Evolutionary conservation across 108 stramenopile species (phyloP).

Genomic region (Skeletonema grethae): DNA sequence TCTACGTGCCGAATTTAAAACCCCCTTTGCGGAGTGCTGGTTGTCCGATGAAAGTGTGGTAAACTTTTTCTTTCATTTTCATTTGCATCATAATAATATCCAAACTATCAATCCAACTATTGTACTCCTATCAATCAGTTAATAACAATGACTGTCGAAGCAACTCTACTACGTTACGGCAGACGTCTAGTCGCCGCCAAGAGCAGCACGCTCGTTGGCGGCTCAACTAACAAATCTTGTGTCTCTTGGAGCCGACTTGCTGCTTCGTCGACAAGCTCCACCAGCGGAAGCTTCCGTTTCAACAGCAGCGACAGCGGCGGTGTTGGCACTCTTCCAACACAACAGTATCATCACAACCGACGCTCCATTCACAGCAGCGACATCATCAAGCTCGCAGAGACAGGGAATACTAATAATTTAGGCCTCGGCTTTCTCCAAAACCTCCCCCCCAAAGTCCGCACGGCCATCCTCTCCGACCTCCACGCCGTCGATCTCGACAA

Average conservation of each 20-base stretch:
- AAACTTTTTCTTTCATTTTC: too few relatives aligned
- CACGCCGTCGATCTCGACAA: conserved; percentile 33
- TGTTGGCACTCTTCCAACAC: not conserved
- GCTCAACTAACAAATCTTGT: not conserved
- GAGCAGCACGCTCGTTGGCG: not conserved
- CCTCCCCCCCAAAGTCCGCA: conserved; percentile 20
- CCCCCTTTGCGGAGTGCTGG: too few relatives aligned
- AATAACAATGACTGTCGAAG: not conserved
- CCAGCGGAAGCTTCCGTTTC: not conserved
- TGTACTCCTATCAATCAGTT: too few relatives aligned
- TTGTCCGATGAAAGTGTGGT: too few relatives aligned
- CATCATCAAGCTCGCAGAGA: not conserved
- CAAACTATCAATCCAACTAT: too few relatives aligned
- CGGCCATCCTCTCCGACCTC: conserved; percentile 33
- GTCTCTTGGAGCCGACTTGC: not conserved
- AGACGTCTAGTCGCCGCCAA: not conserved
- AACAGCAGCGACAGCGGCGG: not conserved
- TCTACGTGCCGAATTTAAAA: too few relatives aligned
- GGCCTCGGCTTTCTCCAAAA: not conserved
- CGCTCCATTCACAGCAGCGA: not conserved
- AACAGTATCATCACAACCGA: not conserved
- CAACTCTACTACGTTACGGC: not conserved
- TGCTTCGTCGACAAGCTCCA: not conserved
- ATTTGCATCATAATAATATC: too few relatives aligned
- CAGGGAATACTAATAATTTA: not conserved